Evolutionary conservation across 2,329 filamentous ascomycete genomes (phyloP).

Genomic region (Cladophialophora yegresii): DNA sequence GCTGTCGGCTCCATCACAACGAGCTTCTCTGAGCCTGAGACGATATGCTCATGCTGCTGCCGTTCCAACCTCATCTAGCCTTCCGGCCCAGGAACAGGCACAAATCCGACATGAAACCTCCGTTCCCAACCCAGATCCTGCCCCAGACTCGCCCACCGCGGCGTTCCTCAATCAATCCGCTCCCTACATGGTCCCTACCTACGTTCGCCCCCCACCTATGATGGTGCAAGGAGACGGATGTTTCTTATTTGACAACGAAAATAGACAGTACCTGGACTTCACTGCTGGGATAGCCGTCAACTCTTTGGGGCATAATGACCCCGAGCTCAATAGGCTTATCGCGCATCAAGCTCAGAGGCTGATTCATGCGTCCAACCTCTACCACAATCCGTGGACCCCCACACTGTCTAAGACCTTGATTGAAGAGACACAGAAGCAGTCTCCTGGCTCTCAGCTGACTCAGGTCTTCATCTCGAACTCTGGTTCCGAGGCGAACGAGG

Average conservation of each 20-base stretch:
- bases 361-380: conserved; percentile 91
- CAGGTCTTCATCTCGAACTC: conserved; percentile 95
- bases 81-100: conserved; percentile 24
- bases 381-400: conserved; percentile 95
- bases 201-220: conserved; percentile 83
- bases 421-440: conserved; percentile 74
- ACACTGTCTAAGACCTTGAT: conserved; percentile 83
- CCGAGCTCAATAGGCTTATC: conserved; percentile 72
- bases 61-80: conserved; percentile 34
- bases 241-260: conserved; percentile 87
- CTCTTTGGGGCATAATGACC: conserved; percentile 84
- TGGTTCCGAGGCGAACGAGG: conserved; percentile 95
- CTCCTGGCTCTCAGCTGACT: conserved; percentile 46
- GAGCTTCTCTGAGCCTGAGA: conserved; percentile 22
- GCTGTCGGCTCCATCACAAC: conserved; percentile 17
- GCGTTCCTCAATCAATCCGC: conserved; percentile 73
- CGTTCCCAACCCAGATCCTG: conserved; percentile 71
- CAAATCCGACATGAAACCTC: conserved; percentile 50
- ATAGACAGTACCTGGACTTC: conserved; percentile 87
- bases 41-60: conserved; percentile 34
- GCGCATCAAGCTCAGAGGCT: conserved; percentile 77
- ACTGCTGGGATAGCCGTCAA: conserved; percentile 96
- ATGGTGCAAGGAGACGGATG: conserved; percentile 86
- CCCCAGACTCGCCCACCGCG: conserved; percentile 71
- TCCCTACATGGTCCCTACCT: conserved; percentile 94